Conservation (phyloP, 2,329 filamentous ascomycete species). For the Ascocoryne sarcoides region DNA sequence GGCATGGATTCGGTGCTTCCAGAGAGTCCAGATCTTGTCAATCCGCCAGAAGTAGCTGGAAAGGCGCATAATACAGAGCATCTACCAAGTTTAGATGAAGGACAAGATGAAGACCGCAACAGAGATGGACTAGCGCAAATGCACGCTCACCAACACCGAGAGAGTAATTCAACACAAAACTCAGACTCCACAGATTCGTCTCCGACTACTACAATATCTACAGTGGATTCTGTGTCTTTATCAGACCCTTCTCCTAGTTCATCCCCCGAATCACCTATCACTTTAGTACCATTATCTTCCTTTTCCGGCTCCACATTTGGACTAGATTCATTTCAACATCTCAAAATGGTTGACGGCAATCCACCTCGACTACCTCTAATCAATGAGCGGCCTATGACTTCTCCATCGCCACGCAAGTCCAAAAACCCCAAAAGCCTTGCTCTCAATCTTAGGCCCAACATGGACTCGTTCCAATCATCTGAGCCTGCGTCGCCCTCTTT, state of each 20-base stretch:
- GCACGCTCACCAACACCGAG: constrained; percentile 55
- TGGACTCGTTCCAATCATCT: constrained; percentile 38
- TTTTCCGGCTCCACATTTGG: constrained; percentile 54
- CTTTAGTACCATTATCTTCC: constrained; percentile 60
- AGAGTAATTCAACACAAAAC: constrained; percentile 68
- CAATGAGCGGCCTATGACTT: constrained; percentile 52
- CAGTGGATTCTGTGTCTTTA: constrained; percentile 81
- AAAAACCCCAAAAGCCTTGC: constrained; percentile 80
- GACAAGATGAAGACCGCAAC: constrained; percentile 4
- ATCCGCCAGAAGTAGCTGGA: constrained; percentile 18
- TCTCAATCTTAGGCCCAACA: constrained; percentile 55
- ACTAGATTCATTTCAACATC: constrained; percentile 28
- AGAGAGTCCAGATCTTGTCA: constrained; percentile 17
- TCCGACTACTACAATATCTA: constrained; percentile 87
- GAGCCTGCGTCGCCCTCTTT: constrained; percentile 62
- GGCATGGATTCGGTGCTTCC: constrained; percentile 43
- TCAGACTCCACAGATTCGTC: constrained; percentile 89
- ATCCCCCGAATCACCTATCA: constrained; percentile 81
- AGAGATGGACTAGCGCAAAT: constrained; percentile 18
- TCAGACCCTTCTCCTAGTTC: constrained; percentile 87
- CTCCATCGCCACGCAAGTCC: constrained; percentile 60
- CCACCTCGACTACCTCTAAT: constrained; percentile 35
- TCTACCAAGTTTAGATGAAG: neutral
- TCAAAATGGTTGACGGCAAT: constrained; percentile 28
- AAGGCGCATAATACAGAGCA: constrained; percentile 7